These are phyloP conservation scores for Penicillium sp. DNA, from an alignment of 2,329 filamentous ascomycete species.

Conservation along the genomic window DNA sequence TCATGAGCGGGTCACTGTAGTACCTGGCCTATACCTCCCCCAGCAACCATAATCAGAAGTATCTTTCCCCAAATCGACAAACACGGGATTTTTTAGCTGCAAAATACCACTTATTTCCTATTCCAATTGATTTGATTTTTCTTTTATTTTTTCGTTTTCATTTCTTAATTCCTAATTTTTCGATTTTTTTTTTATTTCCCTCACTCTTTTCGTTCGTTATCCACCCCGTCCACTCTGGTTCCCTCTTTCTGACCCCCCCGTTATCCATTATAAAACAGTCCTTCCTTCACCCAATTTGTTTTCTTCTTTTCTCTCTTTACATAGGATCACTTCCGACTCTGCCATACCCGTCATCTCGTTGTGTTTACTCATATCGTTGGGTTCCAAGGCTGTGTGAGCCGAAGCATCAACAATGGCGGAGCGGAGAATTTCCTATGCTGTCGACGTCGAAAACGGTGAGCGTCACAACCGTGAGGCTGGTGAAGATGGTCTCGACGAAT, in stretches of 20 bases:
- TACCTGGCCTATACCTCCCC: constrained; percentile 11
- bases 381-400: constrained; percentile 41
- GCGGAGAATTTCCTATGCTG: constrained; percentile 47
- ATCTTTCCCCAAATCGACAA: constrained; percentile 11
- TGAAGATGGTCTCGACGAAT: constrained; percentile 54
- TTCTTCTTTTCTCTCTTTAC: constrained; percentile 21
- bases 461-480: constrained; percentile 33
- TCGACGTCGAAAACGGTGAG: constrained; percentile 45
- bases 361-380: constrained; percentile 40
- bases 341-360: constrained; percentile 38
- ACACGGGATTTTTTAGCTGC: constrained; percentile 18
- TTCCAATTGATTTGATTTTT: constrained; percentile 8
- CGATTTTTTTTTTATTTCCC: constrained; percentile 8
- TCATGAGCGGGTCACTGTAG: constrained; percentile 4
- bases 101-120: constrained; percentile 10
- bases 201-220: constrained; percentile 20
- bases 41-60: constrained; percentile 20
- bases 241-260: constrained; percentile 24
- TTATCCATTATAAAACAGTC: constrained; percentile 37
- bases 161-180: constrained; percentile 7
- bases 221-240: constrained; percentile 25
- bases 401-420: constrained; percentile 44
- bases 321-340: constrained; percentile 42
- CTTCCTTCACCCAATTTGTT: constrained; percentile 28
- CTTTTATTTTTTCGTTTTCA: constrained; percentile 5